These are phyloP conservation scores for Marasmius tenuissimus DNA, from an alignment of 1,284 basidiomycete genomes.

Conservation along the genomic window DNA sequence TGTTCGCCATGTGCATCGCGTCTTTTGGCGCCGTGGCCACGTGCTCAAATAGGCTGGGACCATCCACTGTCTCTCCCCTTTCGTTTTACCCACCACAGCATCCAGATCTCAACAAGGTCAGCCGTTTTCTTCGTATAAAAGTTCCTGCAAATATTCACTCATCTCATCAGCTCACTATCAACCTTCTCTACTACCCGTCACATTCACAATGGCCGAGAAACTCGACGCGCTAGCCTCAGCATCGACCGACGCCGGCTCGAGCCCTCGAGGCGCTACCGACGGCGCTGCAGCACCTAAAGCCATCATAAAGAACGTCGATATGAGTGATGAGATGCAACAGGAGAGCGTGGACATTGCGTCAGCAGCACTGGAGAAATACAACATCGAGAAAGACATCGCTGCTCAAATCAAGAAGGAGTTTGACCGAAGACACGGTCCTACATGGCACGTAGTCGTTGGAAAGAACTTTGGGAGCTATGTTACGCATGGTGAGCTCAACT, in stretches of 20 bases:
- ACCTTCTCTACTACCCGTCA: neutral
- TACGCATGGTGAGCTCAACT: constrained; percentile 78
- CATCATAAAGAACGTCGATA: constrained; percentile 96
- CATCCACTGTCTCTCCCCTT: neutral
- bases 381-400: constrained; percentile 97
- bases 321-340: constrained; percentile 96
- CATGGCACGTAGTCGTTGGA: constrained; percentile 98
- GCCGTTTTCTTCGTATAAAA: neutral
- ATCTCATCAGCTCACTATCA: neutral
- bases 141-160: neutral
- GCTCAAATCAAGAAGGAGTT: constrained; percentile 98
- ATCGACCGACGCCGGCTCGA: constrained; percentile 50
- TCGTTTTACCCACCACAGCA: neutral
- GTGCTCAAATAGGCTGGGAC: neutral
- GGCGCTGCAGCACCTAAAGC: constrained; percentile 62
- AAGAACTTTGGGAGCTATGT: constrained; percentile 99
- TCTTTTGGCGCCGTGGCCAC: neutral
- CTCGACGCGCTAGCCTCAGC: constrained; percentile 55
- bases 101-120: neutral
- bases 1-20: neutral
- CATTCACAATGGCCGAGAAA: constrained; percentile 58
- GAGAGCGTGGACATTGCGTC: constrained; percentile 87
- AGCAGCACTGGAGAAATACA: constrained; percentile 85
- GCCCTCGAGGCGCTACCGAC: constrained; percentile 39
- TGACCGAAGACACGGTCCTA: constrained; percentile 87